Base-by-base conservation (phyloP, 768 basidiomycete genomes). In the Termitomyces eurrhizus region DNA sequence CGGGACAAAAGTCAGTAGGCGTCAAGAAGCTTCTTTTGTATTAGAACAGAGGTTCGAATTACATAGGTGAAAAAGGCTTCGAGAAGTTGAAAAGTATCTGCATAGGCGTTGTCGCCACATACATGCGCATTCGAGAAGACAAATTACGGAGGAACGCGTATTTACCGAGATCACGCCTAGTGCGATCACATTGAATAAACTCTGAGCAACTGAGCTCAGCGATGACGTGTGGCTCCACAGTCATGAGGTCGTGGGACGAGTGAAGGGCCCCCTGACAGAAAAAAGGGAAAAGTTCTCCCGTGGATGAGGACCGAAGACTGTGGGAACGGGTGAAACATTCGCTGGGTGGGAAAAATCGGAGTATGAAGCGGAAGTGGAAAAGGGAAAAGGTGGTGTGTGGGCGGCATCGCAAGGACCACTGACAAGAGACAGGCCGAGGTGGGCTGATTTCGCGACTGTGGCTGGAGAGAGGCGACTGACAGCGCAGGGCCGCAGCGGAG, bases 281-380 rank as follows among this genome's bases (percentile, higher is more conserved):
- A 21, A 21, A 41, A 56, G 13, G 56, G 55, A n/a, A 66, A 18
- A 5, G 1, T 16, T 41, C 39, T 42, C 41, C 41, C 41, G 18
- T 18, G 16, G 45, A 21, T 24, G 45, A 44, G 42, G n/a, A 12
- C 24, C 12, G 24, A 26, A 26, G 26, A 13, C 12, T 32, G 49
- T n/a, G 33, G 14, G 46, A 29, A 12, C 1, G 39, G 14, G 39
- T 7, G 26, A 58, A 39, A 36, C 32, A 52, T 61, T 69, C 67
- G 69, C 68, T 59, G 69, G 58, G 26, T 58, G 54, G 35, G 59
- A 57, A 51, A 56, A 44, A 32, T 24, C 67, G 54, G 65, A 62
- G 67, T 51, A 72, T 73, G 16, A 67, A 68, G 67, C 78, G 74
- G 76, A 70, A 76, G 61, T 58, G 65, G 67, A 74, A 75, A 62